Conservation (phyloP, 257 asterid genomes). For the Plantago ovata region DNA sequence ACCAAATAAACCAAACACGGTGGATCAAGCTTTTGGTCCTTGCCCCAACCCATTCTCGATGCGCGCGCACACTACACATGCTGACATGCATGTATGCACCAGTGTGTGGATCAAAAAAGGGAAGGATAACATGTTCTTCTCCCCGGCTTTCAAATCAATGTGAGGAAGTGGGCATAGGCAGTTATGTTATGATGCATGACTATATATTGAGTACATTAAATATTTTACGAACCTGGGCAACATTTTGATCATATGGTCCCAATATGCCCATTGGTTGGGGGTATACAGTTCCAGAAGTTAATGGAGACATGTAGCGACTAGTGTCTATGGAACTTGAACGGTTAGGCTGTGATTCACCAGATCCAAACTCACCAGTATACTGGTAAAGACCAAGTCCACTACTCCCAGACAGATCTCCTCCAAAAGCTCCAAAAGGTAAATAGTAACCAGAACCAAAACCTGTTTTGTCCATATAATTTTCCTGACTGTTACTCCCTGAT, state of each 20-base stretch:
- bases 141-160: too few species aligned
- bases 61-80: too few species aligned
- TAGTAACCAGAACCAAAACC: slow-evolving; percentile 77
- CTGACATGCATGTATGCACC: too few species aligned
- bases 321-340: slow-evolving; percentile 62
- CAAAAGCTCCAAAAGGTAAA: slow-evolving; percentile 84
- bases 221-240: slow-evolving; percentile 66
- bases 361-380: slow-evolving; percentile 72
- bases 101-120: too few species aligned
- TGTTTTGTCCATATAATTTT: slow-evolving; percentile 57
- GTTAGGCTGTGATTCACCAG: slow-evolving; percentile 60
- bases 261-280: slow-evolving; percentile 83
- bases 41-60: too few species aligned
- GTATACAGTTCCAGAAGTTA: slow-evolving; percentile 75
- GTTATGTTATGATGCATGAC: too few species aligned
- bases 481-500: slow-evolving; percentile 74
- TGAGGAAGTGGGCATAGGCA: too few species aligned
- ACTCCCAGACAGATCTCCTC: slow-evolving; percentile 78
- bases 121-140: too few species aligned
- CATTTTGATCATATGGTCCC: slow-evolving; percentile 91
- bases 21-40: too few species aligned
- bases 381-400: slow-evolving; percentile 74
- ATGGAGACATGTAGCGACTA: slow-evolving; percentile 72
- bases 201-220: neutral
- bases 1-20: too few species aligned